Evolutionary conservation across 2,329 filamentous ascomycete species (phyloP), one percentile per base, ranked within the genome.

Genomic region (Ceratocystis colombiana): DNA sequence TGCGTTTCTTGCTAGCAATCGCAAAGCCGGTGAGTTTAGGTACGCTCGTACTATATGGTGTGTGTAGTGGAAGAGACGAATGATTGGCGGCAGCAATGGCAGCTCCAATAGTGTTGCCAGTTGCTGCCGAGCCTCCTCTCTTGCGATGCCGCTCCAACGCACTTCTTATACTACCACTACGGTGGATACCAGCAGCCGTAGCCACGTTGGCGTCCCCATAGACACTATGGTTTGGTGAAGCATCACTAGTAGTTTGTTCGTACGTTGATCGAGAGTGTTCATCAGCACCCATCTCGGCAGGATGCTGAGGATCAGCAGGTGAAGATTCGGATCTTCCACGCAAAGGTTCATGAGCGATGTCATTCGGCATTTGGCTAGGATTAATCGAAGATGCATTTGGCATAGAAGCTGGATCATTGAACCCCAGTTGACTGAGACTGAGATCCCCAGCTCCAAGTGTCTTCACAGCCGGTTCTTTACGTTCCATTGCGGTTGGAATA

Each of bases 1-100:
- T 99, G 66, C 95, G 85, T 77, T 94, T 96, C 75, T 95, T 96
- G 74, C 89, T 95, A 62, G 94, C 94, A 70, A 97, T 91, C 62
- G 94, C 93, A 74, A 99, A 99, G 0, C 94, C 94, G 3, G 93
- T 96, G 69, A 96, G 80, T 69, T 92, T 91, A 57, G 89, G 88
- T 4, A 84, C 82, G 70, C 82, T 83, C 17, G 80, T 73, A 67
- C 78, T 79, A n/a, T 92, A 75, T 3, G 87, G 86, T 45, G 82
- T 79, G 66, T 86, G 85, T 68, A 83, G 77, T 28, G 66, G 66
- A 28, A 68, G 37, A 22, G 66, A 68, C 15, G 66, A 66, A n/a
- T 68, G 64, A 68, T 87, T 87, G 67, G 85, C 87, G n/a, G 86
- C 84, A 64, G 83, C 84, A 70, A 92, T 84, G 17, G 86, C 84